Base-by-base conservation (phyloP, 2,329 filamentous ascomycete genomes). In the Xylariales sp. region DNA sequence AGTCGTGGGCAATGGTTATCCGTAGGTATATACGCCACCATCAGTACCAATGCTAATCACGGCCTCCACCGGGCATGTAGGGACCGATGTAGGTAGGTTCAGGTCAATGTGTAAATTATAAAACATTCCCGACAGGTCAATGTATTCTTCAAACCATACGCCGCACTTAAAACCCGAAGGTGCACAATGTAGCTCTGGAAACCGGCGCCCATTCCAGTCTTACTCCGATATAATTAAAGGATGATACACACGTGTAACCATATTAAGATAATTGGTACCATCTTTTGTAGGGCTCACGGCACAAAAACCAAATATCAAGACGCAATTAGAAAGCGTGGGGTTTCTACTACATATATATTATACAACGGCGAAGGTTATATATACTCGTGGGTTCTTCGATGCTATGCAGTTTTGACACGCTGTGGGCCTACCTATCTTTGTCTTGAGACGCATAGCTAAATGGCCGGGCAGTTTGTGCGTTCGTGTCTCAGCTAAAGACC, bases 401-500 rank as follows among this genome's bases (percentile, higher is more conserved):
- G 12, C 8, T 14, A 52, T 28, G 46, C 57, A 14, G 18, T 50
- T 50, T 41, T 52, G 23, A 9, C 58, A 43, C 14, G 5, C n/a
- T 32, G 52, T 53, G 23, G 16, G 36, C 36, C 18, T 43, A 16
- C 49, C 23, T 7, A n/a, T 41, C 50, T 36, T 14, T 8, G 39
- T 41, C 9, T 41, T 12, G 18, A 39, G 48, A 12, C 49, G 28
- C 28, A 32, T 49, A 60, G 8, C 30, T 23, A 32, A 32, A 30
- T 45, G 39, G 1, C 36, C 12, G 2, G 23, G 23, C 23, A 23
- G 18, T 46, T n/a, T 48, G 50, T 43, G 50, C 54, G 16, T 34
- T 49, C 43, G 50, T 49, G 56, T 65, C 34, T 65, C 50, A 49
- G 18, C 23, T 5, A 36, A 36, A 34, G 45, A 45, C 62, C 18